Evolutionary conservation across 2,329 filamentous ascomycete genomes (phyloP).

Genomic region (Piedraia hortae): DNA sequence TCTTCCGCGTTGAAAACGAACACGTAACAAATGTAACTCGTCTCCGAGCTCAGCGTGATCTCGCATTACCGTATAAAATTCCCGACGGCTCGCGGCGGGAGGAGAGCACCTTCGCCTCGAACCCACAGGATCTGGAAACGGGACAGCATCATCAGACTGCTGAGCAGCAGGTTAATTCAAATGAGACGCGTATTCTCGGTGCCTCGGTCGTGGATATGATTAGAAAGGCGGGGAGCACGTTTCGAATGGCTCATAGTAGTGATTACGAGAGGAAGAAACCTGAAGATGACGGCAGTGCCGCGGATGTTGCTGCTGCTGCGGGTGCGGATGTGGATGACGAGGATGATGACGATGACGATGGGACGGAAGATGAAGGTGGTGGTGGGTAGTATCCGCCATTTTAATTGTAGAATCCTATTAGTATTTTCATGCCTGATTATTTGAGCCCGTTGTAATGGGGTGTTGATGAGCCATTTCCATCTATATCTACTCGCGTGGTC

Average conservation of each 20-base stretch:
- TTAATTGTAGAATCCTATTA: too few relatives aligned
- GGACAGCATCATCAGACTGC: constrained; percentile 1
- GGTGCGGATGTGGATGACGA: not conserved
- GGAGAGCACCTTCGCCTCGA: not conserved
- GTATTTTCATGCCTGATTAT: too few relatives aligned
- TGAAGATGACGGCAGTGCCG: constrained; percentile 1
- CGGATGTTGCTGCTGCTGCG: too few relatives aligned
- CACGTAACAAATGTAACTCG: constrained; percentile 77
- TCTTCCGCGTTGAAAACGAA: constrained; percentile 92
- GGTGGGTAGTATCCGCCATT: too few relatives aligned
- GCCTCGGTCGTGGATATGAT: constrained; percentile 25
- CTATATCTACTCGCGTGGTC: too few relatives aligned
- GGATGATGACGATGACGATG: constrained; percentile 2
- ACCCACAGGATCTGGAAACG: not conserved
- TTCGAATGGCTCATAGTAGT: constrained; percentile 63
- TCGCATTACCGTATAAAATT: constrained; percentile 55
- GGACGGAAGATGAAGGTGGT: too few relatives aligned
- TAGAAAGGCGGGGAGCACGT: constrained; percentile 33
- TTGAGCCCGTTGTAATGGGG: too few relatives aligned
- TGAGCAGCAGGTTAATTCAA: constrained; percentile 1
- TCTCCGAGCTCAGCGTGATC: constrained; percentile 69
- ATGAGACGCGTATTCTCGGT: constrained; percentile 14
- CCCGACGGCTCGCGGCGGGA: not conserved
- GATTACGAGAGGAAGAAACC: constrained; percentile 61
- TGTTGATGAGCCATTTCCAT: too few relatives aligned